Conservation (phyloP, 108 stramenopile genomes). For the Schizochytrium sp. region DNA sequence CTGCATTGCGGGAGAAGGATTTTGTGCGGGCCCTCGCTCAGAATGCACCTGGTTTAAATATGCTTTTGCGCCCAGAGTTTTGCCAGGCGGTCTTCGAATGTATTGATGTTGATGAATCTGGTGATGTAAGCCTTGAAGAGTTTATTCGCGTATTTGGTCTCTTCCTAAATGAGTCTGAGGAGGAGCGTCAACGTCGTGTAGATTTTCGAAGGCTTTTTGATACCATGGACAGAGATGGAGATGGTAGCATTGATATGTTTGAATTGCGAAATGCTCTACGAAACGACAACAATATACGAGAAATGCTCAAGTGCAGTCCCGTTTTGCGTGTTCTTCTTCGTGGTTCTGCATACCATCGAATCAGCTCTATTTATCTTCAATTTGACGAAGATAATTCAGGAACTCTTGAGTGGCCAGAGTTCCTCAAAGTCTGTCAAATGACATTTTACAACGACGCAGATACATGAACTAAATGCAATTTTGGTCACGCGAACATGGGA, state of each 20-base stretch:
- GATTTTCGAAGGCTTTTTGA: slow-evolving; percentile 47
- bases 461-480: neutral
- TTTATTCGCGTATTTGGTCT: slow-evolving; percentile 53
- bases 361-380: slow-evolving; percentile 37
- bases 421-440: slow-evolving; percentile 36
- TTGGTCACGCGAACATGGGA: too few relatives aligned
- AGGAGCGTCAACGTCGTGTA: slow-evolving; percentile 3
- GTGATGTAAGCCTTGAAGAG: slow-evolving; percentile 32
- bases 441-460: slow-evolving; percentile 28
- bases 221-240: slow-evolving; percentile 37
- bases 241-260: slow-evolving; percentile 45
- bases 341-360: slow-evolving; percentile 42
- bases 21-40: neutral
- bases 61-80: neutral
- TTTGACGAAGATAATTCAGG: slow-evolving; percentile 52
- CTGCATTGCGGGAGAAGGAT: neutral
- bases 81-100: slow-evolving; percentile 20
- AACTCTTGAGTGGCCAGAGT: slow-evolving; percentile 54
- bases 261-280: slow-evolving; percentile 33
- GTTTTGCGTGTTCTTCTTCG: slow-evolving; percentile 39
- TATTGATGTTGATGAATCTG: slow-evolving; percentile 50
- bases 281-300: slow-evolving; percentile 16
- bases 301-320: slow-evolving; percentile 41
- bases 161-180: slow-evolving; percentile 1
- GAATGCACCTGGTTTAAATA: neutral